These are phyloP conservation scores for Apiospora koreana DNA, from an alignment of 2,329 filamentous ascomycete genomes.

Conservation along the genomic window DNA sequence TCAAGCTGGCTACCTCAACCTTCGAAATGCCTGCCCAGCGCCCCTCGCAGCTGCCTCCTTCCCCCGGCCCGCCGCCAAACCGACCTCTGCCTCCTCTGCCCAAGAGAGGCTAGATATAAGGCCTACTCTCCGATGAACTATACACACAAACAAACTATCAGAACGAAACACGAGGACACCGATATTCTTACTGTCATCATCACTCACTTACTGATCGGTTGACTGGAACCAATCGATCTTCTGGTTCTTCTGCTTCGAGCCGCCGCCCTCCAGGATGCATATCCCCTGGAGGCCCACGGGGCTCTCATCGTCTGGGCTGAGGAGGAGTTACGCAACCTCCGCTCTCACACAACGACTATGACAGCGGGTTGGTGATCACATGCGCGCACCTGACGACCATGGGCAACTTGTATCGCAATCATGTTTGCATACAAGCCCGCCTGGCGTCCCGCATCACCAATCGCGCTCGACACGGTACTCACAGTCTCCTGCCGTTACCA, in stretches of 20 bases:
- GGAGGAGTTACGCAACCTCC: conserved; percentile 1
- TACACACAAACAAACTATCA: neutral
- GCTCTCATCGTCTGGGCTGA: neutral
- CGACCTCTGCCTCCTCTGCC: conserved; percentile 66
- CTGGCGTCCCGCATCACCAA: neutral
- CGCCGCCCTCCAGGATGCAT: neutral
- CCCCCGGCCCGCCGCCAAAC: conserved; percentile 66
- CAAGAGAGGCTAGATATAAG: conserved; percentile 52
- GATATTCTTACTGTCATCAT: neutral
- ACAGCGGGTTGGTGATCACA: conserved; percentile 8
- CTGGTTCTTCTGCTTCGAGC: neutral
- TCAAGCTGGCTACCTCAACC: conserved; percentile 6
- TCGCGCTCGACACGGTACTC: neutral
- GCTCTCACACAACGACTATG: neutral
- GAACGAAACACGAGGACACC: conserved; percentile 7
- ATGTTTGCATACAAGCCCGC: neutral
- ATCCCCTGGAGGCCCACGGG: neutral
- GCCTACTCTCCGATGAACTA: neutral
- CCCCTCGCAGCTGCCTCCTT: conserved; percentile 67
- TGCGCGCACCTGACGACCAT: conserved; percentile 12
- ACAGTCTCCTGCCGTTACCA: neutral
- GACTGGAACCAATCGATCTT: neutral
- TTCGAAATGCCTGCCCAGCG: conserved; percentile 56
- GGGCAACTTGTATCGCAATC: neutral
- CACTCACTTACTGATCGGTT: neutral